phyloP scores from a whole-genome alignment of 2,329 filamentous ascomycete species.

The Ophiognomonia clavigignenti-juglandacearum region DNA sequence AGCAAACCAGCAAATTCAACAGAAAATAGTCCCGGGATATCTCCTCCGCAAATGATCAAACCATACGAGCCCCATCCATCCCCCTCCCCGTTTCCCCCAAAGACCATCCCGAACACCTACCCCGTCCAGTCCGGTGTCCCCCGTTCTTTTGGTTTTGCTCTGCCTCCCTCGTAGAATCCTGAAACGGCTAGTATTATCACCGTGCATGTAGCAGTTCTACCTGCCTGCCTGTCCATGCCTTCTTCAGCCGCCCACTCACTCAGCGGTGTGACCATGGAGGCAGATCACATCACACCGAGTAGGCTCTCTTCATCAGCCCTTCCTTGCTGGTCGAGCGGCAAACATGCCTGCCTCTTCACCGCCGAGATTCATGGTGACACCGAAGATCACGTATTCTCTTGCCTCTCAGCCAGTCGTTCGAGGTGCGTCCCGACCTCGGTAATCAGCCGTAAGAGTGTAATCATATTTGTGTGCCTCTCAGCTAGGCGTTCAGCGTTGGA shows the following conservation, averaged over 20 bases:
- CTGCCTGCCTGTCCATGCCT: too few species aligned
- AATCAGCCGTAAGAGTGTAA: too few species aligned
- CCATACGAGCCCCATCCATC: too few species aligned
- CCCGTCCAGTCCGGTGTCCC: too few species aligned
- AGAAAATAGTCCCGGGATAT: not conserved
- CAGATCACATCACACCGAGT: not conserved
- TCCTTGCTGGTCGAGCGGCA: not conserved
- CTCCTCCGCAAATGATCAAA: not conserved
- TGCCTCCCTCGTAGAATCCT: not conserved
- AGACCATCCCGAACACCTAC: too few species aligned
- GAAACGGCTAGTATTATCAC: constrained; percentile 4
- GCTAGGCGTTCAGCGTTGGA: too few species aligned
- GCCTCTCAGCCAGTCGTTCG: too few species aligned
- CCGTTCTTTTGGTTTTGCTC: not conserved
- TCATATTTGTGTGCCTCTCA: too few species aligned
- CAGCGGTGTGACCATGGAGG: too few species aligned
- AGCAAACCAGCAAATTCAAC: too few species aligned
- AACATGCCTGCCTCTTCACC: not conserved
- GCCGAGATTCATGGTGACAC: not conserved
- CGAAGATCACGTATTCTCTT: not conserved
- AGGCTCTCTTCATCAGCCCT: not conserved
- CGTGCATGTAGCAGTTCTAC: not conserved
- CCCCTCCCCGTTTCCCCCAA: not conserved
- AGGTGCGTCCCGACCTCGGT: too few species aligned
- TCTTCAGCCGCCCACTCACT: too few species aligned